A percentile compares a stretch with the other conserved stretches of the same genome.
Evolutionary conservation across 1,284 basidiomycete species (phyloP).

Genomic region (Leccinum pachyderme): DNA sequence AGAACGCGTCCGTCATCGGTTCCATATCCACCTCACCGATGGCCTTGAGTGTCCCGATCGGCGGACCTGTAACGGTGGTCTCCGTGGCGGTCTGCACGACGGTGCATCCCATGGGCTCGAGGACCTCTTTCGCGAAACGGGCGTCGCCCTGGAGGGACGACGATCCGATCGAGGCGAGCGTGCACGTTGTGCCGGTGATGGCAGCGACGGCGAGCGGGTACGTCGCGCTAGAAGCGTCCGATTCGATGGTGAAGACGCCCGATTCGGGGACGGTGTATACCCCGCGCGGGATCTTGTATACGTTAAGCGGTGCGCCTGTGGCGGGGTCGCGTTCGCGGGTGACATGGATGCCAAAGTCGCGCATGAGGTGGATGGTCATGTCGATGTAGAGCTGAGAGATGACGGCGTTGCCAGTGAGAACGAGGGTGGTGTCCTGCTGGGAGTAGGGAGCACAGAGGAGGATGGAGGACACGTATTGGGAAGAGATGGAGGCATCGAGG

Average conservation of each 20-base stretch:
- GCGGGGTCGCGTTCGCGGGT: conserved; percentile 63
- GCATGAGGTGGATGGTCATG: conserved; percentile 99
- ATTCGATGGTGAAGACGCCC: conserved; percentile 85
- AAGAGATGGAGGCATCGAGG: conserved; percentile 92
- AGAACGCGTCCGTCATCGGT: conserved; percentile 99
- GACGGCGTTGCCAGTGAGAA: conserved; percentile 71
- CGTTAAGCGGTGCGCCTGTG: conserved; percentile 66
- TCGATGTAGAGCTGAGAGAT: conserved; percentile 99
- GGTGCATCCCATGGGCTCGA: conserved; percentile 92
- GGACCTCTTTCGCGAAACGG: conserved; percentile 88
- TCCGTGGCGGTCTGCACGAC: conserved; percentile 86
- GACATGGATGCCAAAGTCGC: conserved; percentile 86
- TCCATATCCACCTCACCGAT: conserved; percentile 93
- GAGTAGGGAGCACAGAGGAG: conserved; percentile 97
- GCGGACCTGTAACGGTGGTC: conserved; percentile 93
- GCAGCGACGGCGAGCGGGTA: conserved; percentile 97
- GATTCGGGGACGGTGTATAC: conserved; percentile 73
- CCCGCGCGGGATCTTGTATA: conserved; percentile 87
- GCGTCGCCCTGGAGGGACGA: conserved; percentile 95
- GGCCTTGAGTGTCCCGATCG: conserved; percentile 67
- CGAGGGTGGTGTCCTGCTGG: conserved; percentile 74
- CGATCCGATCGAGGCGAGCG: conserved; percentile 89
- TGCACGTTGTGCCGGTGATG: conserved; percentile 93
- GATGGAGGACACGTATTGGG: conserved; percentile 98
- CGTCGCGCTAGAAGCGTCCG: conserved; percentile 93